Evolutionary conservation across 352 stramenopile genomes (phyloP).

Genomic region (Phytophthora sansomeana): DNA sequence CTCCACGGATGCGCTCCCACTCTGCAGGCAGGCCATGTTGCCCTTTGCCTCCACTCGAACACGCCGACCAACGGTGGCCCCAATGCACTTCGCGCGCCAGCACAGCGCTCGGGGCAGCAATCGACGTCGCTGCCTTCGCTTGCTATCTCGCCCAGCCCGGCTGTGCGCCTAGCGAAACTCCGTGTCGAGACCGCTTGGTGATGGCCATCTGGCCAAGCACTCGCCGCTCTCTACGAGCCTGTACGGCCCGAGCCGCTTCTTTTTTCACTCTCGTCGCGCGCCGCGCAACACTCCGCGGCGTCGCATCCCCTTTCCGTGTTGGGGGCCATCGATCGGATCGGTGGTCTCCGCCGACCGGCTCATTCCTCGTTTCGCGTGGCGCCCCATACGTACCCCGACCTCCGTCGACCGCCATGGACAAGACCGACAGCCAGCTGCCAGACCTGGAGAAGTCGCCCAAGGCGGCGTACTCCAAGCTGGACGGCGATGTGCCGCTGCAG

Average conservation of each 20-base stretch:
- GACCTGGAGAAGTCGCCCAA: constrained; percentile 31
- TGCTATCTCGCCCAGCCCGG: constrained; percentile 6
- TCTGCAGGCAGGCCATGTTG: no score
- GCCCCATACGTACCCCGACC: no score
- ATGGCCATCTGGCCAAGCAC: constrained; percentile 4
- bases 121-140: no score
- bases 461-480: constrained; percentile 31
- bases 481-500: constrained; percentile 33
- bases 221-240: constrained; percentile 26
- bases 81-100: no score
- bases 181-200: constrained; percentile 12
- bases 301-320: constrained; percentile 31
- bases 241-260: constrained; percentile 17
- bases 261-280: constrained; percentile 30
- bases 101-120: no score
- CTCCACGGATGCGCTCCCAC: no score
- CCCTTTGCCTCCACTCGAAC: no score
- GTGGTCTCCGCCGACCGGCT: constrained; percentile 3
- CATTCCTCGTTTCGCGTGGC: constrained; percentile 36
- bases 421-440: constrained; percentile 23
- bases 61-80: no score
- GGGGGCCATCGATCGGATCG: constrained; percentile 25
- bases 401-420: constrained; percentile 39
- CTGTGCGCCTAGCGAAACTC: constrained; percentile 11
- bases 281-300: no score